A percentile compares a stretch with the other conserved stretches of the same genome.
Conservation (phyloP, 306 rosid genomes). For the Oxytropis ochrocephala region DNA sequence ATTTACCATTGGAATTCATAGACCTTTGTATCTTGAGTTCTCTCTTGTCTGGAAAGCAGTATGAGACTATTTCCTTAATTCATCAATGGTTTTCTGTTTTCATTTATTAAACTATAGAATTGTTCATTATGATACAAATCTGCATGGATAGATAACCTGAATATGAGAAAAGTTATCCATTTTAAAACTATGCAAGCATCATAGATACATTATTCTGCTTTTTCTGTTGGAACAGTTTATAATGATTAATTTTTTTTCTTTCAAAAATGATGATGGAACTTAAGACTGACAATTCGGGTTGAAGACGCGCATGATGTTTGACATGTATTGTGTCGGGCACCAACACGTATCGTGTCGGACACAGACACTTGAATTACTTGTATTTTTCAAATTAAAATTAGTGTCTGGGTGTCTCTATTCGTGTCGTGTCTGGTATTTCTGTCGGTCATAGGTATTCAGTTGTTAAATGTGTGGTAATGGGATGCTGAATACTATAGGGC, state of each 20-base stretch:
- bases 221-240: neutral
- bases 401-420: too few relatives aligned
- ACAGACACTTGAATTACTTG: too few relatives aligned
- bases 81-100: neutral
- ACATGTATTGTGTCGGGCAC: too few relatives aligned
- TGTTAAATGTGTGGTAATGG: neutral
- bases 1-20: slow-evolving; percentile 29
- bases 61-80: slow-evolving; percentile 2
- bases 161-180: neutral
- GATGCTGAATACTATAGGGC: neutral
- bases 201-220: neutral
- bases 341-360: too few relatives aligned
- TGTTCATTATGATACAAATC: neutral
- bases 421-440: too few relatives aligned
- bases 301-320: too few relatives aligned
- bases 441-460: neutral
- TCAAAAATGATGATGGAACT: neutral
- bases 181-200: neutral
- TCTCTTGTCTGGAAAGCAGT: slow-evolving; percentile 1
- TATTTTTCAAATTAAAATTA: too few relatives aligned
- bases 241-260: neutral
- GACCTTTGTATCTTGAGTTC: slow-evolving; percentile 14
- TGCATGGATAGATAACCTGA: neutral
- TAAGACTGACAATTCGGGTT: neutral
- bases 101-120: neutral